Conservation (phyloP, 2,329 filamentous ascomycete genomes). For the Ascochyta clinopodiicola region DNA sequence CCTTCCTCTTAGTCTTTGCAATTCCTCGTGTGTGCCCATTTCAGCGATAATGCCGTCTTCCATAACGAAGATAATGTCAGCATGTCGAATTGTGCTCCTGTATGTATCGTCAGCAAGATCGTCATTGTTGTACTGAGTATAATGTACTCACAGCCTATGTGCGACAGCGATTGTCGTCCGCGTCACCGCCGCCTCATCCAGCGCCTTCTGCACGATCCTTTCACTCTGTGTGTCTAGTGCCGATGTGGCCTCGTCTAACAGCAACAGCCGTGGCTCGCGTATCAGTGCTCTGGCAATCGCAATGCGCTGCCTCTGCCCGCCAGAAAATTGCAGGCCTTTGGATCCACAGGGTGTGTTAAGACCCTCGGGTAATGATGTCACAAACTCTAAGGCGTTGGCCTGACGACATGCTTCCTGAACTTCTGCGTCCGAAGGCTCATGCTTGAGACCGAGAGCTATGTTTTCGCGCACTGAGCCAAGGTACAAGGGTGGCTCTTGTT, state of each 20-base stretch:
- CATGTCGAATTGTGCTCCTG: constrained; percentile 45
- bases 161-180: constrained; percentile 53
- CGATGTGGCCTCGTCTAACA: constrained; percentile 67
- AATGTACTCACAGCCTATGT: constrained; percentile 55
- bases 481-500: constrained; percentile 56
- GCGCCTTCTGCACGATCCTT: constrained; percentile 70
- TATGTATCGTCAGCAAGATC: not conserved
- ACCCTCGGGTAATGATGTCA: constrained; percentile 34
- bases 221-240: constrained; percentile 71
- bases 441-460: constrained; percentile 52
- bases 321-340: constrained; percentile 67
- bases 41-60: constrained; percentile 48
- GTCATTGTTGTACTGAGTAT: not conserved
- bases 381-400: constrained; percentile 41
- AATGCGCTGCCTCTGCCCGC: constrained; percentile 79
- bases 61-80: constrained; percentile 51
- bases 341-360: constrained; percentile 22
- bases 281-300: constrained; percentile 75
- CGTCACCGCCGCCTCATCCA: constrained; percentile 61
- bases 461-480: constrained; percentile 57
- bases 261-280: constrained; percentile 62
- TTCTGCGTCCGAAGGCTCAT: constrained; percentile 48
- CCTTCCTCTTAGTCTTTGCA: constrained; percentile 18
- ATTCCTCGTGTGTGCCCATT: constrained; percentile 46
- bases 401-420: constrained; percentile 59